phyloP scores from a whole-genome alignment of 768 basidiomycete species.

The Boletus patriciae region DNA sequence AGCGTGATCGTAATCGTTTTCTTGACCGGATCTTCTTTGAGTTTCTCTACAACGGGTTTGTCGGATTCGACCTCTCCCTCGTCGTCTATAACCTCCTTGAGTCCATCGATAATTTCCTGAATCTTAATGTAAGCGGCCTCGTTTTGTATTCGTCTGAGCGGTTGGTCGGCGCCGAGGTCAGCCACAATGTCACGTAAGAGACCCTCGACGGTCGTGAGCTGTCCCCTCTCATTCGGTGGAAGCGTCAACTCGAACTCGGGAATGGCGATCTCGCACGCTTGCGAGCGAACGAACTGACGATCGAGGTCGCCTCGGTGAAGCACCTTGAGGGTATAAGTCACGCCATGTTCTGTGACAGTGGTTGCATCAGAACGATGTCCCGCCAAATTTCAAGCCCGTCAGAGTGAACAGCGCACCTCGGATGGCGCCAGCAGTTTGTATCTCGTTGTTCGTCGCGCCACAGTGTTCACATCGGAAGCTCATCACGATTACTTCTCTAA shows the following conservation, averaged over 20 bases:
- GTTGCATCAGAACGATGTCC: background rate
- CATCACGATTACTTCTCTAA: constrained; percentile 93
- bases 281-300: constrained; percentile 90
- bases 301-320: constrained; percentile 76
- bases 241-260: constrained; percentile 91
- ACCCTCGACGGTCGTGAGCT: constrained; percentile 96
- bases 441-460: constrained; percentile 86
- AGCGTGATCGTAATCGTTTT: constrained; percentile 76
- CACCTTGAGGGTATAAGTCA: constrained; percentile 77
- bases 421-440: constrained; percentile 85
- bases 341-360: constrained; percentile 66
- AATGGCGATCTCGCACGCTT: constrained; percentile 75
- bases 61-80: constrained; percentile 26
- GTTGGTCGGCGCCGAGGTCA: constrained; percentile 81
- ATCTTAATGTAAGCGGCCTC: constrained; percentile 72
- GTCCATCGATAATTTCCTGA: constrained; percentile 64
- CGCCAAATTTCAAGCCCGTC: background rate
- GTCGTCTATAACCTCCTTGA: constrained; percentile 64
- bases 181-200: constrained; percentile 78
- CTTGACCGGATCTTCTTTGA: constrained; percentile 53
- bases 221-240: constrained; percentile 76
- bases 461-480: constrained; percentile 96
- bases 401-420: constrained; percentile 55
- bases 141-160: constrained; percentile 77
- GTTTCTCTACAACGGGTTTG: constrained; percentile 32